Percentiles rank a stretch among this genome's conserved stretches.
These are phyloP conservation scores for Chaetomium cochliodes DNA, from an alignment of 495 filamentous ascomycete genomes.

Conservation along the genomic window DNA sequence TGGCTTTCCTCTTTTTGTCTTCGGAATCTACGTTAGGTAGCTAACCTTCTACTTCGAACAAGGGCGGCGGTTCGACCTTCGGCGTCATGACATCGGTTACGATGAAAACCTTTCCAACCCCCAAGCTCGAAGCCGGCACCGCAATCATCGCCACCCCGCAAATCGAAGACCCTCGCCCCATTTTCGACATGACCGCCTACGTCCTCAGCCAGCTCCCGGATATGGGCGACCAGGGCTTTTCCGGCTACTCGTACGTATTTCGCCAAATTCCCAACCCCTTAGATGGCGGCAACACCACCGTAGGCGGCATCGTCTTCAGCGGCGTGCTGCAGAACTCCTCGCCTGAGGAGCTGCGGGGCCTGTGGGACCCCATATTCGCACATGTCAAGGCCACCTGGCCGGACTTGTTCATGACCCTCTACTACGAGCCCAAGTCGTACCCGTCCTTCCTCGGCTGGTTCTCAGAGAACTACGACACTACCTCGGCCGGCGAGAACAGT, in stretches of 20 bases:
- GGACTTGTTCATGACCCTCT: slow-evolving; percentile 35
- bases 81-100: slow-evolving; percentile 61
- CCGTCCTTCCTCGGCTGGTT: slow-evolving; percentile 52
- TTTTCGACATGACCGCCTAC: slow-evolving; percentile 41
- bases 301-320: slow-evolving; percentile 35
- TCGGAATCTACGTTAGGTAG: not conserved
- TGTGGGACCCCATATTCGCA: slow-evolving; percentile 43
- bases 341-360: slow-evolving; percentile 41
- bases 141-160: slow-evolving; percentile 24
- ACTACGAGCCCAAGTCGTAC: slow-evolving; percentile 39
- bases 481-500: slow-evolving; percentile 39
- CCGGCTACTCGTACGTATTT: slow-evolving; percentile 38
- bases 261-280: slow-evolving; percentile 31
- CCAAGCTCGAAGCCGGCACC: slow-evolving; percentile 26
- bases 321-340: slow-evolving; percentile 32
- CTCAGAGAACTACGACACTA: slow-evolving; percentile 36
- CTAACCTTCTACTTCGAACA: not conserved
- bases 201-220: slow-evolving; percentile 40
- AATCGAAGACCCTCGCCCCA: slow-evolving; percentile 13
- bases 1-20: too few species aligned
- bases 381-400: slow-evolving; percentile 50
- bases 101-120: slow-evolving; percentile 40
- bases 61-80: slow-evolving; percentile 64
- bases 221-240: slow-evolving; percentile 39
- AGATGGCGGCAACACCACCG: slow-evolving; percentile 28